A percentile compares a stretch with the other conserved stretches of the same genome.
phyloP scores from a whole-genome alignment of 2,329 filamentous ascomycete species.

The Cryphonectria naterciae region DNA sequence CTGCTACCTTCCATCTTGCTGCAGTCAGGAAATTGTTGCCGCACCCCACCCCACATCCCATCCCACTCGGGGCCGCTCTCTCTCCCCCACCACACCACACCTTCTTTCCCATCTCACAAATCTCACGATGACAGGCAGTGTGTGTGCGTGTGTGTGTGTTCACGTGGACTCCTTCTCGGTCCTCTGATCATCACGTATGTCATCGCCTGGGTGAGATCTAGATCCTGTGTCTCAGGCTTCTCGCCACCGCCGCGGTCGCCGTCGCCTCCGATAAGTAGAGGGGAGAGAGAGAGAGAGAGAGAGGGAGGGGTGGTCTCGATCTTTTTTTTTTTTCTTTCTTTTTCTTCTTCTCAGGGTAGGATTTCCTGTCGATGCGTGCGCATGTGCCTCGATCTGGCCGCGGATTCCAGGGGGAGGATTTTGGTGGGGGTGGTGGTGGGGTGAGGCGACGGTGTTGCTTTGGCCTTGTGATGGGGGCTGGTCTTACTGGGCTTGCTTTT shows the following conservation, averaged over 20 bases:
- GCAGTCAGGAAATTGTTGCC: too few species aligned
- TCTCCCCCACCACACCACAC: not conserved
- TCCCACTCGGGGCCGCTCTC: not conserved
- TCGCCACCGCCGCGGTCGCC: not conserved
- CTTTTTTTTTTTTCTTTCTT: too few species aligned
- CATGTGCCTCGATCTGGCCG: not conserved
- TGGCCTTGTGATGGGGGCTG: not conserved
- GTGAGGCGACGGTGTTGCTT: not conserved
- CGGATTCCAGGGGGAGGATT: slow-evolving; percentile 10
- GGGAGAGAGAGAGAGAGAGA: not conserved
- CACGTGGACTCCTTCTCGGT: not conserved
- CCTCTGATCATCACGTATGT: not conserved
- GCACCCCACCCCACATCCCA: not conserved
- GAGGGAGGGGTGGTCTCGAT: not conserved
- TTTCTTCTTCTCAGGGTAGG: not conserved
- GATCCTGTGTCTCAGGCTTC: slow-evolving; percentile 9
- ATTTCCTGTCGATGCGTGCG: not conserved
- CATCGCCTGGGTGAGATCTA: slow-evolving; percentile 3
- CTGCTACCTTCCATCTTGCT: not conserved
- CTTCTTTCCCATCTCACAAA: not conserved
- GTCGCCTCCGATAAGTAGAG: not conserved
- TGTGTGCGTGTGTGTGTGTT: not conserved
- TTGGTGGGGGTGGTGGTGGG: not conserved
- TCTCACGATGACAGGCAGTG: not conserved
- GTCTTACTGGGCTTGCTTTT: not conserved